Evolutionary conservation across 106 monocot species (phyloP).

Genomic region (Xerophyta viscosa): DNA sequence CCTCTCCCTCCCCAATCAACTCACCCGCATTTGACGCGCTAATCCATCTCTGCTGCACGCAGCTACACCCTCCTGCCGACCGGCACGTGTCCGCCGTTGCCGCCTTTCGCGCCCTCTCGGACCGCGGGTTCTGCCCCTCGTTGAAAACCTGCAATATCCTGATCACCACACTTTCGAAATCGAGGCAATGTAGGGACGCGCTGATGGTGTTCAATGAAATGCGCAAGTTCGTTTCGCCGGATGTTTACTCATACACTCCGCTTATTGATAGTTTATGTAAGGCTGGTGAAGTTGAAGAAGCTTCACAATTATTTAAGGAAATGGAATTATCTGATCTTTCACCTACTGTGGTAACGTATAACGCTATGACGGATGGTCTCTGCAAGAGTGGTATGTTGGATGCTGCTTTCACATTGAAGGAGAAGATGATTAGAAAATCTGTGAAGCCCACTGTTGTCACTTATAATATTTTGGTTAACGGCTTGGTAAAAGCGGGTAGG

Average conservation of each 20-base stretch:
- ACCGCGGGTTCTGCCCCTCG: slow-evolving; percentile 29
- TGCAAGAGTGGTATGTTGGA: slow-evolving; percentile 52
- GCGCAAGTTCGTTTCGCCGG: slow-evolving; percentile 27
- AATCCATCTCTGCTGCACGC: slow-evolving; percentile 40
- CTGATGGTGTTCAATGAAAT: slow-evolving; percentile 60
- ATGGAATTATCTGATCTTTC: slow-evolving; percentile 44
- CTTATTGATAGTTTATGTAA: slow-evolving; percentile 59
- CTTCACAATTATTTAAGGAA: slow-evolving; percentile 40
- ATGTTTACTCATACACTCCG: slow-evolving; percentile 62
- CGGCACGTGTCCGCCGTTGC: slow-evolving; percentile 16
- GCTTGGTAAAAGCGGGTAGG: slow-evolving; percentile 38
- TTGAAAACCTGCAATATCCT: slow-evolving; percentile 57
- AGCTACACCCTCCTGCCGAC: slow-evolving; percentile 14
- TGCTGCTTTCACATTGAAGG: slow-evolving; percentile 49
- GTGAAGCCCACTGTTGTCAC: slow-evolving; percentile 47
- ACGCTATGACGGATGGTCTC: slow-evolving; percentile 70
- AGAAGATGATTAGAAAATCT: slow-evolving; percentile 34
- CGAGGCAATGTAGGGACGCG: slow-evolving; percentile 11
- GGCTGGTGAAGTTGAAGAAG: slow-evolving; percentile 31
- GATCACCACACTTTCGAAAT: slow-evolving; percentile 19
- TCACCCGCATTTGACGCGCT: slow-evolving; percentile 26
- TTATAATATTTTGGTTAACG: slow-evolving; percentile 58
- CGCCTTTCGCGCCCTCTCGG: slow-evolving; percentile 33
- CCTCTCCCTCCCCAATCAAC: background rate
- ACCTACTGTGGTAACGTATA: slow-evolving; percentile 63